phyloP scores from a whole-genome alignment of 805 yeast species.

The Komagataella kurtzmanii region DNA sequence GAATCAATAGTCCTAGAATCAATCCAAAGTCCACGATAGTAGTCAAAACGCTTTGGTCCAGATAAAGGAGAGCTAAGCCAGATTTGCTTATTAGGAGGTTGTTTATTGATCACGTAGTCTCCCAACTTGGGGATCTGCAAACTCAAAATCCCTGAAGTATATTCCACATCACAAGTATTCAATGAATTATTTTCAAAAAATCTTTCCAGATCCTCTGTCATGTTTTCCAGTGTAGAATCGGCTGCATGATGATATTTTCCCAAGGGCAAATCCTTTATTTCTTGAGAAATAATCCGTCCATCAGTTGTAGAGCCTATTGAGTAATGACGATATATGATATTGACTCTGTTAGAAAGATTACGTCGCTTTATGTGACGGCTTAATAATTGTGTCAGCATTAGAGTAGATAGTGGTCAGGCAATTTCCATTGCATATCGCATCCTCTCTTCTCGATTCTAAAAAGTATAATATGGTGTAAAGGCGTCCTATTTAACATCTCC shows the following conservation, averaged over 20 bases:
- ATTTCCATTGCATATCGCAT: too few relatives aligned
- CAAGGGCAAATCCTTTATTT: constrained; percentile 31
- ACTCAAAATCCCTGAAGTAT: constrained; percentile 57
- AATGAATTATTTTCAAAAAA: constrained; percentile 54
- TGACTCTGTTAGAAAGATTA: neutral
- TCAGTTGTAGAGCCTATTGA: constrained; percentile 22
- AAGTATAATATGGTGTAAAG: neutral
- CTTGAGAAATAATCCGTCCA: constrained; percentile 38
- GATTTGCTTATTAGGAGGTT: constrained; percentile 93
- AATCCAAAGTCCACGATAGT: constrained; percentile 62
- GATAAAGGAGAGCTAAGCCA: constrained; percentile 92
- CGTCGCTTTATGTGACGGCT: neutral
- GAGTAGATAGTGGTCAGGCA: neutral
- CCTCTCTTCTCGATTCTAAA: too few relatives aligned
- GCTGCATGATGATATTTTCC: constrained; percentile 53
- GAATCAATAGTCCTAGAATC: neutral
- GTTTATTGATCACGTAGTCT: constrained; percentile 86
- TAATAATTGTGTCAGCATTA: neutral
- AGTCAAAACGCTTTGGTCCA: constrained; percentile 85
- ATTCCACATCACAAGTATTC: constrained; percentile 9
- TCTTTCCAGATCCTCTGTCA: constrained; percentile 55
- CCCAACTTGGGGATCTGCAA: constrained; percentile 61
- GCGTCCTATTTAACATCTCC: neutral
- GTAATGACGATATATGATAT: neutral
- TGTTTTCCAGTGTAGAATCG: constrained; percentile 53